These are phyloP conservation scores for Aspergillus asperescens DNA, from an alignment of 495 filamentous ascomycete genomes.

Conservation along the genomic window DNA sequence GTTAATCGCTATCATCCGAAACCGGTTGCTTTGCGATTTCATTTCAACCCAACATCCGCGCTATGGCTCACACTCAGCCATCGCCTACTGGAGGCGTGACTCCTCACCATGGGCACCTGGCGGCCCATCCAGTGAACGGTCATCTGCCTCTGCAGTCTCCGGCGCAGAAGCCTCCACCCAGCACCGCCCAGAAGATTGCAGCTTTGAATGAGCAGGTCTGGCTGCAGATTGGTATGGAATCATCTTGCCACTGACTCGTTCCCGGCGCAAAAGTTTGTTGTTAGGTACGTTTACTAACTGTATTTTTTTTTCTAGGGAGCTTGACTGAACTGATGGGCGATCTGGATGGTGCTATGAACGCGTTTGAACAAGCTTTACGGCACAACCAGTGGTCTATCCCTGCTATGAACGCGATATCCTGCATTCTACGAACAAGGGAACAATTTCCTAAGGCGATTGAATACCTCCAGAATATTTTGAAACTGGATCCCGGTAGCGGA, in stretches of 20 bases:
- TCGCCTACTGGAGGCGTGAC: constrained; percentile 48
- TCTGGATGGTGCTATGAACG: constrained; percentile 76
- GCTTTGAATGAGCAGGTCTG: constrained; percentile 81
- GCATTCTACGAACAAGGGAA: constrained; percentile 84
- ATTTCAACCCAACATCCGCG: constrained; percentile 1
- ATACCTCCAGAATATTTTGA: constrained; percentile 84
- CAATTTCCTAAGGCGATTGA: constrained; percentile 93
- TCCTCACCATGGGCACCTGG: constrained; percentile 46
- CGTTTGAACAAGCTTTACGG: constrained; percentile 83
- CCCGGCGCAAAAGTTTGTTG: not conserved
- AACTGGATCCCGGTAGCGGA: constrained; percentile 81
- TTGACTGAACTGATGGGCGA: constrained; percentile 86
- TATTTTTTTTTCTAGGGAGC: constrained; percentile 50
- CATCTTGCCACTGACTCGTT: not conserved
- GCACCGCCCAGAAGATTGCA: constrained; percentile 56
- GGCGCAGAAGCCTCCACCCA: constrained; percentile 46
- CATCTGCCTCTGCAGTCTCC: constrained; percentile 50
- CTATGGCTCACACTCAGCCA: constrained; percentile 49
- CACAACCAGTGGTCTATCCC: constrained; percentile 86
- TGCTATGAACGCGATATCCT: constrained; percentile 91
- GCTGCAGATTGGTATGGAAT: constrained; percentile 77
- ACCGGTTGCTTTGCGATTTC: constrained; percentile 7
- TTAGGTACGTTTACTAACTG: constrained; percentile 7
- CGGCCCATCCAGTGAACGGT: constrained; percentile 49
- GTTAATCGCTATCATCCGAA: constrained; percentile 11